phyloP scores from a whole-genome alignment of 805 yeast species.

The Cyberlindnera petersonii region DNA sequence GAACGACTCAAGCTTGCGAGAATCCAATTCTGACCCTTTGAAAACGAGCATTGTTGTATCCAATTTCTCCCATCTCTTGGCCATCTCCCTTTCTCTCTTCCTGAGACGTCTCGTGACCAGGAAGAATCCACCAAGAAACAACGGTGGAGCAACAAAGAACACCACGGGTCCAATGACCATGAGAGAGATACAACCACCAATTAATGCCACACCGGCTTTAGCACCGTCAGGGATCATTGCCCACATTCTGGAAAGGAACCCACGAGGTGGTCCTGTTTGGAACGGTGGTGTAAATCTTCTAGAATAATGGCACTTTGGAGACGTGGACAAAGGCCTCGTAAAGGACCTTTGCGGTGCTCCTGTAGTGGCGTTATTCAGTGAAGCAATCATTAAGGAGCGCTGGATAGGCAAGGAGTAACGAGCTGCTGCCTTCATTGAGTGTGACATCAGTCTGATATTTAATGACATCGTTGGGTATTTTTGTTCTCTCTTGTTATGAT shows the following conservation, averaged over 20 bases:
- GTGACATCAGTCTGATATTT: too few species aligned
- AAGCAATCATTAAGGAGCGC: too few species aligned
- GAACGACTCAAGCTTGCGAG: constrained; percentile 12
- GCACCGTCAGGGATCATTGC: constrained; percentile 11
- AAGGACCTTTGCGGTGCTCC: not conserved
- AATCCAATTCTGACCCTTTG: constrained; percentile 18
- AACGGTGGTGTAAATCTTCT: constrained; percentile 1
- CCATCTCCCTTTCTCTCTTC: constrained; percentile 15
- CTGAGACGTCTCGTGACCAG: constrained; percentile 9
- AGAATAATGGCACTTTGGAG: not conserved
- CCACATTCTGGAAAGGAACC: constrained; percentile 1
- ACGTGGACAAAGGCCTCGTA: constrained; percentile 1
- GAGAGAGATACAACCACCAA: constrained; percentile 15
- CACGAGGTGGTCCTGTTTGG: constrained; percentile 8
- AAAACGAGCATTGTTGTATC: constrained; percentile 17
- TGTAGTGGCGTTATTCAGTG: too few species aligned
- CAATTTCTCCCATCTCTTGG: constrained; percentile 14
- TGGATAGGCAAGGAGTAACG: too few species aligned
- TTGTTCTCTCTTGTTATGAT: too few species aligned
- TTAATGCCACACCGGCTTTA: constrained; percentile 8
- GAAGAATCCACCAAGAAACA: constrained; percentile 22
- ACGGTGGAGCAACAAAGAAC: constrained; percentile 24
- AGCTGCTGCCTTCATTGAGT: too few species aligned
- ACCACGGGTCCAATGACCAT: constrained; percentile 22
- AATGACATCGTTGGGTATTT: too few species aligned